These are phyloP conservation scores for Trichoderma citrinoviride DNA, from an alignment of 2,329 filamentous ascomycete species.

Conservation along the genomic window DNA sequence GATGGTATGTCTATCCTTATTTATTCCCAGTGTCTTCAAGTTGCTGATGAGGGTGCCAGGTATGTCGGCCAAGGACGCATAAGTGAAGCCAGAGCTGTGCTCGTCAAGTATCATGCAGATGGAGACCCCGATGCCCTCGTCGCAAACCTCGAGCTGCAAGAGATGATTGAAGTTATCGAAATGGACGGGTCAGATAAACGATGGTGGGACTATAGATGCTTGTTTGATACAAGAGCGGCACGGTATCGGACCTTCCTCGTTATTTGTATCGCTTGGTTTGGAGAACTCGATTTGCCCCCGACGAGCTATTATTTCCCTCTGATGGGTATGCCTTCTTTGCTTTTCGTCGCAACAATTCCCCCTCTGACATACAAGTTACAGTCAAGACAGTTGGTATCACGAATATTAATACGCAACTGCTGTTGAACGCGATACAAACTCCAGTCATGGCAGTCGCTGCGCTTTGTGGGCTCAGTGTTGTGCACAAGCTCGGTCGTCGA, in stretches of 20 bases:
- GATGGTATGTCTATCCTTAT: background rate
- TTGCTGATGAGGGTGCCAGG: background rate
- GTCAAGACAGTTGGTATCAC: constrained; percentile 6
- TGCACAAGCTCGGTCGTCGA: background rate
- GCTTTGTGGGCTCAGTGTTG: constrained; percentile 3
- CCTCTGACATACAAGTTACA: background rate
- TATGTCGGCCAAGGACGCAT: background rate
- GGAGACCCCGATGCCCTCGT: background rate
- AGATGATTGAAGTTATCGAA: constrained; percentile 2
- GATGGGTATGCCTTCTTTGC: background rate
- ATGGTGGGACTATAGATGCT: background rate
- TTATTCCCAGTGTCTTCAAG: background rate
- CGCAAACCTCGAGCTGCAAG: constrained; percentile 1
- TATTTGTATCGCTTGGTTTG: background rate
- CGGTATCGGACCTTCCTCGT: constrained; percentile 4
- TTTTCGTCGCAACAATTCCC: background rate
- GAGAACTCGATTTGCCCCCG: constrained; percentile 1
- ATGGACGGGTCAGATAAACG: background rate
- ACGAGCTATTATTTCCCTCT: background rate
- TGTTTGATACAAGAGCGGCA: constrained; percentile 6
- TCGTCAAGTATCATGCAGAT: background rate
- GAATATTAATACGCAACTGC: background rate
- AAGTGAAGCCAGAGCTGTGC: background rate
- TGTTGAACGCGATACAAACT: constrained; percentile 2
- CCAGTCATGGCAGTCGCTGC: background rate